Evolutionary conservation across 2,329 filamentous ascomycete genomes (phyloP).

Genomic region (Alternaria viburni): DNA sequence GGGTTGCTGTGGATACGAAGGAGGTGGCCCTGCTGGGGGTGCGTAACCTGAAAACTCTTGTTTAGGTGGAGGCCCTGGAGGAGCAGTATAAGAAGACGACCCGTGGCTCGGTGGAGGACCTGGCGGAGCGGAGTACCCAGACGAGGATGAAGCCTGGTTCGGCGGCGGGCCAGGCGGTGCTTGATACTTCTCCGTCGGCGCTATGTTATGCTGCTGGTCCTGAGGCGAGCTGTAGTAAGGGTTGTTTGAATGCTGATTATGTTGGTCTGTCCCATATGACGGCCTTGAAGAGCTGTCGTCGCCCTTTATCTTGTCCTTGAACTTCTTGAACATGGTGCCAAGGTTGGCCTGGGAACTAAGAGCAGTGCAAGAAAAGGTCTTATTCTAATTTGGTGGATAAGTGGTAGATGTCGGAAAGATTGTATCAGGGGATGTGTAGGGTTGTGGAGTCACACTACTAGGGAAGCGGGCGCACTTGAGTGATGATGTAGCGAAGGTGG

Average conservation of each 20-base stretch:
- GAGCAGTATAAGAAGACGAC: constrained; percentile 27
- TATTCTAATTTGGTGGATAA: background rate
- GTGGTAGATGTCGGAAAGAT: no score
- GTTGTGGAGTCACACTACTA: background rate
- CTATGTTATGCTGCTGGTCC: constrained; percentile 20
- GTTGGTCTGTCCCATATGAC: constrained; percentile 24
- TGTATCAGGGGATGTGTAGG: background rate
- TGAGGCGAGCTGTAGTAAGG: constrained; percentile 27
- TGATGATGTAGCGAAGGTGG: constrained; percentile 5
- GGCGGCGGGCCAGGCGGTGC: constrained; percentile 43
- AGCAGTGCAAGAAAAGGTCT: background rate
- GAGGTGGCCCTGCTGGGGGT: constrained; percentile 40
- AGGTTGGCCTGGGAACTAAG: background rate
- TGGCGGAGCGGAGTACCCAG: constrained; percentile 29
- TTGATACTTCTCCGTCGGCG: constrained; percentile 35
- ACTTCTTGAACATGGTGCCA: constrained; percentile 43
- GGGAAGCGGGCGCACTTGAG: constrained; percentile 1
- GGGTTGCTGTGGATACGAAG: constrained; percentile 38
- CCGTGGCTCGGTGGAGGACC: constrained; percentile 27
- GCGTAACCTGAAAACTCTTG: constrained; percentile 29
- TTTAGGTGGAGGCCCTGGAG: constrained; percentile 25
- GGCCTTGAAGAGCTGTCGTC: constrained; percentile 27
- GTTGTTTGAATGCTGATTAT: constrained; percentile 35
- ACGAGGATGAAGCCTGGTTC: constrained; percentile 8
- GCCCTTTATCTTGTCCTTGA: constrained; percentile 44